Percentiles rank a stretch among this genome's conserved stretches.
phyloP scores from a whole-genome alignment of 805 yeast species.

The Phaffomyces antillensis region DNA sequence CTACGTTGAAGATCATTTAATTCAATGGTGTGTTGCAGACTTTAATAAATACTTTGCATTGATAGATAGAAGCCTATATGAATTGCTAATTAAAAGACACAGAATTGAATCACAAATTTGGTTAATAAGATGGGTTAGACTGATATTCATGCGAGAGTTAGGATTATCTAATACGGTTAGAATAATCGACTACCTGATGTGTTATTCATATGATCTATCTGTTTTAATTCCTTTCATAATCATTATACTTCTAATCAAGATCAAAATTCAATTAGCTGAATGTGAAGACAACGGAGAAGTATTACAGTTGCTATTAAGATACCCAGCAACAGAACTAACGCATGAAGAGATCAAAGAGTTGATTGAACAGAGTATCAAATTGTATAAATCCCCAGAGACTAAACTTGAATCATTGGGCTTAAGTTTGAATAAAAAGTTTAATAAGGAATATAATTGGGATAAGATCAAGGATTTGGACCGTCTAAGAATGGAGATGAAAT shows the following conservation, averaged over 20 bases:
- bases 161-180: conserved; percentile 30
- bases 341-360: conserved; percentile 21
- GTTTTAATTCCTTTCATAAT: conserved; percentile 33
- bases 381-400: conserved; percentile 28
- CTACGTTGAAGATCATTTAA: conserved; percentile 33
- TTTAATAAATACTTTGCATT: conserved; percentile 37
- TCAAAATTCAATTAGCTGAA: conserved; percentile 37
- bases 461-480: conserved; percentile 37
- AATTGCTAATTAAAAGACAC: conserved; percentile 35
- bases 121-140: conserved; percentile 43
- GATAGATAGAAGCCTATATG: conserved; percentile 41
- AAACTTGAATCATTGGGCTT: conserved; percentile 32
- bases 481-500: conserved; percentile 37
- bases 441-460: conserved; percentile 33
- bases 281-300: conserved; percentile 42
- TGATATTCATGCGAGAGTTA: conserved; percentile 38
- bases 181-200: conserved; percentile 37
- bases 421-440: conserved; percentile 32
- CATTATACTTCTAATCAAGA: conserved; percentile 34
- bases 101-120: conserved; percentile 43
- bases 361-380: conserved; percentile 29
- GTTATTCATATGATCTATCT: conserved; percentile 24
- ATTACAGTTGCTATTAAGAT: conserved; percentile 37
- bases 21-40: conserved; percentile 33
- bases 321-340: conserved; percentile 29